A percentile compares a stretch with the other conserved stretches of the same genome.
These are phyloP conservation scores for Phytophthora kernoviae DNA, from an alignment of 352 stramenopile genomes.

Conservation along the genomic window DNA sequence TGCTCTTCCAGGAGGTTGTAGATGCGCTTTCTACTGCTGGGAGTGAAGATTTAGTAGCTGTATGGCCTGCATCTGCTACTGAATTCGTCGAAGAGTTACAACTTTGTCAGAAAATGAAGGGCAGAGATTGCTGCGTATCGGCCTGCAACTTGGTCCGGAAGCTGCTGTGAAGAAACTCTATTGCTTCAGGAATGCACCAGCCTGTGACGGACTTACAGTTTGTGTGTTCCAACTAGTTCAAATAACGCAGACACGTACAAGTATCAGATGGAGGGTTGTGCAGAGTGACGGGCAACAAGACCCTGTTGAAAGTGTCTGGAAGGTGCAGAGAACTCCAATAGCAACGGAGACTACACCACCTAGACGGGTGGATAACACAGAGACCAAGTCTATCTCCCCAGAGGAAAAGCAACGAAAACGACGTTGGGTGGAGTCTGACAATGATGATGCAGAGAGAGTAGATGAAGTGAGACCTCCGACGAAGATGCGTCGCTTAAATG, in stretches of 20 bases:
- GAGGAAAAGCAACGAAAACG: slow-evolving; percentile 14
- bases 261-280: not conserved
- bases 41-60: slow-evolving; percentile 3
- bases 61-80: slow-evolving; percentile 13
- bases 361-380: not conserved
- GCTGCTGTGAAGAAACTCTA: slow-evolving; percentile 35
- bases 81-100: slow-evolving; percentile 26
- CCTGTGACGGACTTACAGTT: slow-evolving; percentile 29
- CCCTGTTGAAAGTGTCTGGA: slow-evolving; percentile 22
- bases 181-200: slow-evolving; percentile 38
- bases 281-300: too few relatives aligned
- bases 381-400: not conserved
- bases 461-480: slow-evolving; percentile 14
- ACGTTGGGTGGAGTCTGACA: not conserved
- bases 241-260: slow-evolving; percentile 3
- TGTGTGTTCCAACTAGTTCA: slow-evolving; percentile 26
- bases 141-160: slow-evolving; percentile 29
- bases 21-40: too few relatives aligned
- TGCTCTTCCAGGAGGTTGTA: too few relatives aligned
- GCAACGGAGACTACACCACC: not conserved
- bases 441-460: not conserved
- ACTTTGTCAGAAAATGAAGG: slow-evolving; percentile 41
- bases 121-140: slow-evolving; percentile 27
- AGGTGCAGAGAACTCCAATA: slow-evolving; percentile 9
- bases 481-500: slow-evolving; percentile 11